A percentile compares a stretch with the other conserved stretches of the same genome.
These are phyloP conservation scores for Backusella mclennaniae DNA, from an alignment of 192 early-diverging fungal genomes.

Conservation along the genomic window DNA sequence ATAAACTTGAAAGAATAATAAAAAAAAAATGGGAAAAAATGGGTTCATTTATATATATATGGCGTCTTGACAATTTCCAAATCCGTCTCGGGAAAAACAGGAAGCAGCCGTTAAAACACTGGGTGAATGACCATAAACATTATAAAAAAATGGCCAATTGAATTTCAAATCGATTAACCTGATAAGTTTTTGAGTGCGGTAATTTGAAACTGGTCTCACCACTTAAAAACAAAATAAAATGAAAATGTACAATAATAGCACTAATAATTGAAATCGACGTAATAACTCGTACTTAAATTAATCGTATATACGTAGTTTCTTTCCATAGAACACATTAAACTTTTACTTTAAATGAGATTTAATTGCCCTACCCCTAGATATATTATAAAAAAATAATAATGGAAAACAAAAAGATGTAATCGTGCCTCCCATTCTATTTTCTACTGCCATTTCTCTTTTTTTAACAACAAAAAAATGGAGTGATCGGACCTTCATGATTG, in stretches of 20 bases:
- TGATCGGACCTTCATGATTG: background rate
- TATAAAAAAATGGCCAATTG: background rate
- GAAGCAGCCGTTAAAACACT: slow-evolving; percentile 4
- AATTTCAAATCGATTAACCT: background rate
- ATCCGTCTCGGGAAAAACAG: background rate
- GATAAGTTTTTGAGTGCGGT: background rate
- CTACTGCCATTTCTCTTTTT: background rate
- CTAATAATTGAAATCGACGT: background rate
- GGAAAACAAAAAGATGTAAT: background rate
- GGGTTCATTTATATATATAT: background rate
- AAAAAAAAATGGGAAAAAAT: background rate
- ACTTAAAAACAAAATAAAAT: background rate
- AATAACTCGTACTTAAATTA: background rate
- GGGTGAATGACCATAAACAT: slow-evolving; percentile 6
- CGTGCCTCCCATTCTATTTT: background rate
- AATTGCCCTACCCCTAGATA: background rate
- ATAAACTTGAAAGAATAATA: background rate
- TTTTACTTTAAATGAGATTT: background rate
- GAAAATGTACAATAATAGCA: background rate
- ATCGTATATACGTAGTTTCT: background rate
- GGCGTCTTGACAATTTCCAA: background rate
- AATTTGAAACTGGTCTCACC: background rate
- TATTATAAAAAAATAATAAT: background rate
- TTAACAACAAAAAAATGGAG: background rate
- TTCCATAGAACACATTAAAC: background rate